A percentile compares a stretch with the other conserved stretches of the same genome.
Conservation (phyloP, 768 basidiomycete species). For the Rhodosporidiobolus odoratus region DNA sequence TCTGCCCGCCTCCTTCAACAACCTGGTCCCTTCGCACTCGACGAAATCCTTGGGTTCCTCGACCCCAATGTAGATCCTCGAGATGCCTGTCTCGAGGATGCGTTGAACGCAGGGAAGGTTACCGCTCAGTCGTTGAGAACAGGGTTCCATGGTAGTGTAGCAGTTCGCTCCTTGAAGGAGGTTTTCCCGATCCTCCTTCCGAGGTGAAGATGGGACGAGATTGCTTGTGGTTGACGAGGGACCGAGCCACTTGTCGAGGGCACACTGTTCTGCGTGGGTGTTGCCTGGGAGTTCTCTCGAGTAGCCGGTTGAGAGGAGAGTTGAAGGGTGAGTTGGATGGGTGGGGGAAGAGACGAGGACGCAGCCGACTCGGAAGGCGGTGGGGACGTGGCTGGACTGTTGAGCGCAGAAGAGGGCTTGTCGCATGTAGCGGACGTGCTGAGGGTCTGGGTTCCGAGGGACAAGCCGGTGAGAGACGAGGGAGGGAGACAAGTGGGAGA, state of each 20-base stretch:
- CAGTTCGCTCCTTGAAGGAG: slow-evolving; percentile 63
- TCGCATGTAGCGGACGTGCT: slow-evolving; percentile 53
- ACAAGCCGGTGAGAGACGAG: background rate
- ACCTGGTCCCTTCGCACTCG: slow-evolving; percentile 75
- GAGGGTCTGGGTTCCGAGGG: slow-evolving; percentile 2
- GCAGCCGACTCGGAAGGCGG: slow-evolving; percentile 90
- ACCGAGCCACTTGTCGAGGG: slow-evolving; percentile 62
- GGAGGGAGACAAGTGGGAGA: background rate
- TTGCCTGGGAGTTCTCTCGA: slow-evolving; percentile 89
- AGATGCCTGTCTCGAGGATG: slow-evolving; percentile 63
- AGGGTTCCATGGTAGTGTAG: slow-evolving; percentile 96
- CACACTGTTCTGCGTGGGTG: slow-evolving; percentile 95
- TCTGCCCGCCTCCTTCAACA: slow-evolving; percentile 64
- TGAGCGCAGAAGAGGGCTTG: slow-evolving; percentile 66
- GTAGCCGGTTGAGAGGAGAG: slow-evolving; percentile 68
- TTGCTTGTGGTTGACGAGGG: background rate
- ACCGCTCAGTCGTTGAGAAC: slow-evolving; percentile 81
- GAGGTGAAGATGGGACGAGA: slow-evolving; percentile 17
- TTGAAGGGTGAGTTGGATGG: background rate
- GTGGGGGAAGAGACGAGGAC: slow-evolving; percentile 51
- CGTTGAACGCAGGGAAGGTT: slow-evolving; percentile 78
- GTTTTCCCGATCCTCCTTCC: background rate
- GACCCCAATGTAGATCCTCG: slow-evolving; percentile 77
- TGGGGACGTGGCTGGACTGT: slow-evolving; percentile 62
- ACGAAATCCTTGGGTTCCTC: slow-evolving; percentile 93